A percentile compares a stretch with the other conserved stretches of the same genome.
phyloP scores from a whole-genome alignment of 192 early-diverging fungal species.

The Umbelopsis ramanniana region DNA sequence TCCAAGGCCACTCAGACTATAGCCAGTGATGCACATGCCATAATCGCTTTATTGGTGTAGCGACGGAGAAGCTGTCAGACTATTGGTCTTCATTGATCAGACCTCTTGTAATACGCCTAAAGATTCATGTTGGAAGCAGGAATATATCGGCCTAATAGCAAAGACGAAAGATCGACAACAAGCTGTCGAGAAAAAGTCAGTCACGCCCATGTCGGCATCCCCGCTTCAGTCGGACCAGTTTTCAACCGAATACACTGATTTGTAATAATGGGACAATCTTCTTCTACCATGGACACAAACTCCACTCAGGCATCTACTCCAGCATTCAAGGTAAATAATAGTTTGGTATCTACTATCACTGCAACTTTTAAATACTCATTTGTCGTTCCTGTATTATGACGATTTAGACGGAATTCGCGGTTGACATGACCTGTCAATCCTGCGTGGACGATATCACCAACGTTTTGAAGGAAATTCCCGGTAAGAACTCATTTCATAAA shows the following conservation, averaged over 20 bases:
- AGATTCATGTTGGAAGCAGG: no score
- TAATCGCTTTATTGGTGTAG: no score
- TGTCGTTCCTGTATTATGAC: neutral
- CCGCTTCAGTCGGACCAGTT: neutral
- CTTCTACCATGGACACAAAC: conserved; percentile 14
- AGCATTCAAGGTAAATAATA: neutral
- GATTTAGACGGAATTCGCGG: conserved; percentile 78
- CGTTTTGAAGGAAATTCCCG: conserved; percentile 53
- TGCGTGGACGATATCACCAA: conserved; percentile 73
- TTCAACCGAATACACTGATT: neutral
- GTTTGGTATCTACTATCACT: neutral
- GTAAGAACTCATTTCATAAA: conserved; percentile 26
- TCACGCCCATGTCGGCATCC: neutral
- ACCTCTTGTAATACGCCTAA: no score
- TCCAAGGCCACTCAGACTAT: no score
- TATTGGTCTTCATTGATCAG: no score
- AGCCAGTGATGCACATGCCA: no score
- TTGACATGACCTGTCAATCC: conserved; percentile 84
- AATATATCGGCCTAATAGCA: no score
- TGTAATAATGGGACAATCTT: conserved; percentile 20
- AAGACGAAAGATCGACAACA: no score
- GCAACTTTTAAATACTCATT: neutral
- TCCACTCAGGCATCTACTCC: neutral
- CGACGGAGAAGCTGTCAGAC: no score
- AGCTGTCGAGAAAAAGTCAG: neutral